Evolutionary conservation across 495 filamentous ascomycete species (phyloP).

Genomic region (Talaromyces thailandensis): DNA sequence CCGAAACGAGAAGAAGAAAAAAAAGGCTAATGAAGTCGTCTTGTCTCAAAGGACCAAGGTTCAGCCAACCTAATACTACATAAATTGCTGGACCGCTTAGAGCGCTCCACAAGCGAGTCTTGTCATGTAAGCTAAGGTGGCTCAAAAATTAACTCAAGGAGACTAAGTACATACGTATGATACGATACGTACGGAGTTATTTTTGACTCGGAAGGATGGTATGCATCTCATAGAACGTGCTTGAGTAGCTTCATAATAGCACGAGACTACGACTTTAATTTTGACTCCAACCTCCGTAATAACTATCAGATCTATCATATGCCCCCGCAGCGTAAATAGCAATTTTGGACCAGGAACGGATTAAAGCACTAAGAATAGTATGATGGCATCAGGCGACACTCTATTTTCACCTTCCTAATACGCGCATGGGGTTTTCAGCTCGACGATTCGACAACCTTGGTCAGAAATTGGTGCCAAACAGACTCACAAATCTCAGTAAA

Average conservation of each 20-base stretch:
- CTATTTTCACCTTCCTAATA: not conserved
- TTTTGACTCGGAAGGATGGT: not conserved
- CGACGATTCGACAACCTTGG: not conserved
- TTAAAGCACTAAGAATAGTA: not conserved
- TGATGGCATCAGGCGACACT: not conserved
- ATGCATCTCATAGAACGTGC: not conserved
- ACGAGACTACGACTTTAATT: not conserved
- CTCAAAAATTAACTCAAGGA: not conserved
- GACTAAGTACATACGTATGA: not conserved
- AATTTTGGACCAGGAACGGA: not conserved
- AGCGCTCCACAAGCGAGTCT: not conserved
- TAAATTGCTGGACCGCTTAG: not conserved
- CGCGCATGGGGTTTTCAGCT: not conserved
- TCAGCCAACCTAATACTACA: not conserved
- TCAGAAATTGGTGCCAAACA: not conserved
- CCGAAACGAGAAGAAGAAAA: not conserved
- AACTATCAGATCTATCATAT: not conserved
- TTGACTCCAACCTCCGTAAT: not conserved
- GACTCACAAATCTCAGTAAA: not conserved
- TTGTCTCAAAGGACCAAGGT: not conserved
- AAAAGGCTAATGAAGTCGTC: not conserved
- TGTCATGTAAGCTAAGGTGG: not conserved
- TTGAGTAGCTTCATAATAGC: not conserved
- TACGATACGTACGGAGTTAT: not conserved
- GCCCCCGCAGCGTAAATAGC: not conserved